Evolutionary conservation across 1,284 basidiomycete genomes (phyloP), one percentile per base, ranked within the genome.

Genomic region (Ustilago nuda): DNA sequence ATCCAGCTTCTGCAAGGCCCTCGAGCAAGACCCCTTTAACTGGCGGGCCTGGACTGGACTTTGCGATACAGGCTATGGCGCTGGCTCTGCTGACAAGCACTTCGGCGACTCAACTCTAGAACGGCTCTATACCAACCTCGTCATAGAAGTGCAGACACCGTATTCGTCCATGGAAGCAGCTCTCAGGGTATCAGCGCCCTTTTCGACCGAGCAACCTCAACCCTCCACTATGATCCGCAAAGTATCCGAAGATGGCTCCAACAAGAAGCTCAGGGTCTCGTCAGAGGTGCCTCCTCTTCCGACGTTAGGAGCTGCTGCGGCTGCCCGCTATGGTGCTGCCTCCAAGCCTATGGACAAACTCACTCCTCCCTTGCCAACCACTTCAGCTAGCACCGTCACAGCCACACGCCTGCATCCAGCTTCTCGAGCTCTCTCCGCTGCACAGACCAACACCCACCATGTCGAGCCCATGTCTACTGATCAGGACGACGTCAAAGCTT

Each of bases 31-130:
- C 45, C 79, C 67, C 36, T 79, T 76, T 66, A 80, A 79, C 27
- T 84, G 83, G 82, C 71, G 73, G 15, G 81, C 83, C 8, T 83
- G 81, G 76, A 54, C 80, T 3, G 74, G 78, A 1, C 66, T 83
- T 8, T 82, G 80, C 50, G 83, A 84, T 51, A 73, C 76, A 9
- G 78, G 71, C n/a, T 66, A 66, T 12, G 72, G 68, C 35, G 53
- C 45, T 12, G 60, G 41, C 3, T 41, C 65, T 3, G 61, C 65
- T 9, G 55, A 35, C 41, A 59, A 65, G 50, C 63, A 60, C 13
- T 45, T 66, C 17, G 41, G 53, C 4, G n/a, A 46, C 3, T 39
- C 70, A 9, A 59, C 64, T 9, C 63, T 72, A 8, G 66, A 75
- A 43, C 52, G 58, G 19, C 55, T 72, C 15, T 75, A 71, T 30